A percentile compares a stretch with the other conserved stretches of the same genome.
Conservation (phyloP, 352 stramenopile species). For the Phytophthora agathidicida region DNA sequence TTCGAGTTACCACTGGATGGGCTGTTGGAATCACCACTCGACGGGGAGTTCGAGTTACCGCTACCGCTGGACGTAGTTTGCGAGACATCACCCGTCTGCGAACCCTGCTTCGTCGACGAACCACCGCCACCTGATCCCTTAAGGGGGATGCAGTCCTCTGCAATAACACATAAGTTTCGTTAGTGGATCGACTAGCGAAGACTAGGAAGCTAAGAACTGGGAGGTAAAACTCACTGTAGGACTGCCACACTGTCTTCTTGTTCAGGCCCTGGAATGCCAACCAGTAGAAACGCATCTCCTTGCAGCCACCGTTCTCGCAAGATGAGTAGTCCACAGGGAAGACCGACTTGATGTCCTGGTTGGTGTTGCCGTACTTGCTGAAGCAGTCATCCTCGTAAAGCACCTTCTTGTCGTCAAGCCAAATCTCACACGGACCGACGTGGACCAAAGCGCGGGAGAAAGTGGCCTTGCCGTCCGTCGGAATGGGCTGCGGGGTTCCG, state of each 20-base stretch:
- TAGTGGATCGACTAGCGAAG: not conserved
- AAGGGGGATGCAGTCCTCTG: constrained; percentile 48
- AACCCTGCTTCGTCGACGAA: constrained; percentile 18
- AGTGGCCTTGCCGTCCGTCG: constrained; percentile 39
- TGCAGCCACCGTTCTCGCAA: constrained; percentile 36
- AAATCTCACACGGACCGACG: constrained; percentile 43
- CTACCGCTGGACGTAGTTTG: constrained; percentile 16
- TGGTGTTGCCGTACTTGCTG: constrained; percentile 36
- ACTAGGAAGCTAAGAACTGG: too few species aligned
- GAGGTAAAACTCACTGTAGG: constrained; percentile 41
- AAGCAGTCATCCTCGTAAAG: constrained; percentile 41
- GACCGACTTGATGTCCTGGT: constrained; percentile 46
- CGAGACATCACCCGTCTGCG: constrained; percentile 15
- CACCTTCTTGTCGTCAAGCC: constrained; percentile 46
- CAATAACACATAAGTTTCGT: constrained; percentile 1
- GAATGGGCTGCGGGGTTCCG: constrained; percentile 39
- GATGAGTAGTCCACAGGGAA: constrained; percentile 51
- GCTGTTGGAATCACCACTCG: constrained; percentile 7
- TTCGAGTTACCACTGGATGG: constrained; percentile 12
- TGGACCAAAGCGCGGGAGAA: constrained; percentile 42
- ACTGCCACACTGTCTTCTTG: constrained; percentile 47
- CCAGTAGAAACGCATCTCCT: constrained; percentile 51
- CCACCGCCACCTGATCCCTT: constrained; percentile 26
- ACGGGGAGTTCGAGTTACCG: constrained; percentile 8
- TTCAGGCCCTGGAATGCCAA: constrained; percentile 45